A percentile compares a stretch with the other conserved stretches of the same genome.
Conservation (phyloP, 352 stramenopile genomes). For the Phytophthora cryptogea region DNA sequence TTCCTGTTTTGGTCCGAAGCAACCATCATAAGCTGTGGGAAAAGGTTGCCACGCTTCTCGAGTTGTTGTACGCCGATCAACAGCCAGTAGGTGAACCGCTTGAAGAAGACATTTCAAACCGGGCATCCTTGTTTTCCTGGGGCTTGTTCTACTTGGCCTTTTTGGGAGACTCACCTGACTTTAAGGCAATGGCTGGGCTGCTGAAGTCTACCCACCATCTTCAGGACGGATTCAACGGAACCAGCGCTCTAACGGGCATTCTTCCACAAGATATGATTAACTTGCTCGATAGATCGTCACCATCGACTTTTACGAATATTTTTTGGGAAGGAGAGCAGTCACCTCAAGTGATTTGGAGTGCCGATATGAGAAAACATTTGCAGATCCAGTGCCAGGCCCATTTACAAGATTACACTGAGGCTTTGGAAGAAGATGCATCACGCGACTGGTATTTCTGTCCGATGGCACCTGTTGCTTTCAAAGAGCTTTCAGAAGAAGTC, state of each 20-base stretch:
- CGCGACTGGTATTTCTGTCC: conserved; percentile 91
- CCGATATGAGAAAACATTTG: conserved; percentile 91
- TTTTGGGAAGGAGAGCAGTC: conserved; percentile 88
- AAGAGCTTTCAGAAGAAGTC: conserved; percentile 89
- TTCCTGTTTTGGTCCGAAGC: conserved; percentile 57
- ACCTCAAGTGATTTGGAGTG: conserved; percentile 94
- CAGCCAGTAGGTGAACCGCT: conserved; percentile 17
- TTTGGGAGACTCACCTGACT: conserved; percentile 44
- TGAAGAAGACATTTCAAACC: conserved; percentile 44
- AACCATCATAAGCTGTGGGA: conserved; percentile 58
- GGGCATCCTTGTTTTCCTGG: conserved; percentile 55
- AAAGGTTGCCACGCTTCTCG: conserved; percentile 60
- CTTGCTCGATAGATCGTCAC: conserved; percentile 80
- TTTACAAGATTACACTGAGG: conserved; percentile 91
- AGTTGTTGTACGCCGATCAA: conserved; percentile 60
- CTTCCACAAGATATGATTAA: conserved; percentile 92
- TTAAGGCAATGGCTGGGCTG: conserved; percentile 62
- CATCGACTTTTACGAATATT: conserved; percentile 86
- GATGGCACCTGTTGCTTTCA: conserved; percentile 92
- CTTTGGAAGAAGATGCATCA: conserved; percentile 88
- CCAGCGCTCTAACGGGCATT: conserved; percentile 81
- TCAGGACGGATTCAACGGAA: conserved; percentile 54
- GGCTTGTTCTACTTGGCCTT: conserved; percentile 85
- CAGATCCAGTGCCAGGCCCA: conserved; percentile 89
- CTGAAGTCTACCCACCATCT: conserved; percentile 70